Evolutionary conservation across 2,329 filamentous ascomycete species (phyloP).

Genomic region (Ophiocordyceps camponoti-rufipedis): DNA sequence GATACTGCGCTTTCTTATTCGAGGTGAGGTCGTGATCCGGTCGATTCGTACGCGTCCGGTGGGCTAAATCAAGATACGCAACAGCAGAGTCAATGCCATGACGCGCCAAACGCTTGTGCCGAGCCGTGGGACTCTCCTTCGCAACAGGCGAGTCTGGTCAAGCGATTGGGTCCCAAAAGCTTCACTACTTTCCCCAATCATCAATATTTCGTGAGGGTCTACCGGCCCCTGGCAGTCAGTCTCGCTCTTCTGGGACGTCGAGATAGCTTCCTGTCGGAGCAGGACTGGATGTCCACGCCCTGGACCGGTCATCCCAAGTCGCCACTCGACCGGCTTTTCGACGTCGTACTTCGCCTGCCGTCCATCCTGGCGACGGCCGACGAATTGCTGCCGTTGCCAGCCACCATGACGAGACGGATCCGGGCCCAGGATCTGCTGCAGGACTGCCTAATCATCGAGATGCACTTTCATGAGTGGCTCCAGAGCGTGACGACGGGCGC

Average conservation of each 20-base stretch:
- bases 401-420: conserved; percentile 21
- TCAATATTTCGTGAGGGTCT: conserved; percentile 38
- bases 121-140: conserved; percentile 18
- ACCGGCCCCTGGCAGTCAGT: conserved; percentile 28
- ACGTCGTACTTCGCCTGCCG: conserved; percentile 28
- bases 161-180: conserved; percentile 22
- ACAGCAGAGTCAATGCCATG: conserved; percentile 22
- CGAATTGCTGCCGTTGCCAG: conserved; percentile 17
- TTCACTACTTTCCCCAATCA: conserved; percentile 35
- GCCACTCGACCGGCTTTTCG: conserved; percentile 31
- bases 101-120: conserved; percentile 18
- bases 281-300: conserved; percentile 32
- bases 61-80: conserved; percentile 6
- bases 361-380: conserved; percentile 27
- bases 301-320: conserved; percentile 34
- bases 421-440: conserved; percentile 28
- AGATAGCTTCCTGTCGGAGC: conserved; percentile 29
- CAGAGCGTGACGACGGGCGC: conserved; percentile 9
- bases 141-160: conserved; percentile 16
- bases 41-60: not conserved
- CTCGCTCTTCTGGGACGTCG: conserved; percentile 30
- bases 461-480: conserved; percentile 29
- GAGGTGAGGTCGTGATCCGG: conserved; percentile 21
- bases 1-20: conserved; percentile 32
- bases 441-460: conserved; percentile 28